phyloP scores from a whole-genome alignment of 2,329 filamentous ascomycete species.

The Hypoxylon sp. region DNA sequence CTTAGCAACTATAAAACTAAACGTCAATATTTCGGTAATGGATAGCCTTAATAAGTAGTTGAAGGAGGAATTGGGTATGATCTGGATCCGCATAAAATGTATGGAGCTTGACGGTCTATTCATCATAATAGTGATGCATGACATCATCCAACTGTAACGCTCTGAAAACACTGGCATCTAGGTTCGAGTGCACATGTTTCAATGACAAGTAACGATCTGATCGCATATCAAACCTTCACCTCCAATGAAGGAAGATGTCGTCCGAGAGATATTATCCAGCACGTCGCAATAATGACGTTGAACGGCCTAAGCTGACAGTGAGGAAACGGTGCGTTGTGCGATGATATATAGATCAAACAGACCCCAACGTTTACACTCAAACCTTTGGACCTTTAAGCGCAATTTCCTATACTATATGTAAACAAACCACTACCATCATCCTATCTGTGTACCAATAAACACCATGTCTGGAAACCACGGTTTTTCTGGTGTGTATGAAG shows the following conservation, averaged over 20 bases:
- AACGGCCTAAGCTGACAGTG: not conserved
- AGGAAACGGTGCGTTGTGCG: not conserved
- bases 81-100: conserved; percentile 8
- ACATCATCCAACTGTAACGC: conserved; percentile 29
- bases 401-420: no score
- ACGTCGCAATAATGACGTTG: conserved; percentile 28
- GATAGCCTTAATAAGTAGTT: no score
- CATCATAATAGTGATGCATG: conserved; percentile 28
- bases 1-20: no score
- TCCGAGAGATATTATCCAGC: conserved; percentile 11
- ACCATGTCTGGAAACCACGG: conserved; percentile 26
- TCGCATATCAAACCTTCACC: not conserved
- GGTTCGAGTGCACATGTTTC: conserved; percentile 11
- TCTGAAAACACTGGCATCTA: conserved; percentile 2
- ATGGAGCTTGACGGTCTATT: not conserved
- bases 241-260: not conserved
- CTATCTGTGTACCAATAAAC: no score
- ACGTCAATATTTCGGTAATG: no score
- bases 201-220: not conserved
- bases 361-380: no score
- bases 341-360: conserved; percentile 8
- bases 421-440: no score
- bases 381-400: no score
- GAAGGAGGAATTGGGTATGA: not conserved
- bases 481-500: conserved; percentile 28